Conservation (phyloP, 176 grass and related monocot species). For the Eremochloa ophiuroides region DNA sequence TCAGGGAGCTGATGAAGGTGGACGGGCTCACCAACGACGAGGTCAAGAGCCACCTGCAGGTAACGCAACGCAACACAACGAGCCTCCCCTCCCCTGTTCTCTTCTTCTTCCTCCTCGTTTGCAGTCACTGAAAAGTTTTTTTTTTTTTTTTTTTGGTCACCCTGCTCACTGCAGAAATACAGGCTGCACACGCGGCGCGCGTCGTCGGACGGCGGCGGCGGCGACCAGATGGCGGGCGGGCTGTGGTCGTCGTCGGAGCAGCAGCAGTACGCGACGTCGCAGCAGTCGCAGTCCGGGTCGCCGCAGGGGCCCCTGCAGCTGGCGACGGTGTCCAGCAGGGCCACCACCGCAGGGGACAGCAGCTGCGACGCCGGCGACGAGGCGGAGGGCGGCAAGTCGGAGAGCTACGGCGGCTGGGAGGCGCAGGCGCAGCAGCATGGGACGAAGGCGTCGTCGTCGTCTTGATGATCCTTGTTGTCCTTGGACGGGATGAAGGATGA, state of each 20-base stretch:
- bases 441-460: background rate
- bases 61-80: background rate
- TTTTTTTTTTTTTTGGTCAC: rapidly evolving
- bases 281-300: conserved; percentile 57
- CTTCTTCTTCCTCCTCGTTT: background rate
- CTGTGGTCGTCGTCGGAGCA: conserved; percentile 16
- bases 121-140: background rate
- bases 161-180: conserved; percentile 67
- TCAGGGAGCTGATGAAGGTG: conserved; percentile 91
- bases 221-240: background rate
- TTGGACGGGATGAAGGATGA: background rate
- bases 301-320: conserved; percentile 69
- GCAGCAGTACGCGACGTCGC: conserved; percentile 60
- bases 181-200: conserved; percentile 63
- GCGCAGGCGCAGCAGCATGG: conserved; percentile 32
- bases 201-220: conserved; percentile 19
- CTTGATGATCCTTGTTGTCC: background rate
- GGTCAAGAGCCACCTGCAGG: conserved; percentile 95
- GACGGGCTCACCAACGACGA: conserved; percentile 91
- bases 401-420: conserved; percentile 58
- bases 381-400: conserved; percentile 51
- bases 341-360: conserved; percentile 48
- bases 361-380: conserved; percentile 40
- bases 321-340: conserved; percentile 28
- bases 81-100: too few relatives aligned